phyloP scores from a whole-genome alignment of 108 stramenopile genomes.

The Cyclotella sp. region DNA sequence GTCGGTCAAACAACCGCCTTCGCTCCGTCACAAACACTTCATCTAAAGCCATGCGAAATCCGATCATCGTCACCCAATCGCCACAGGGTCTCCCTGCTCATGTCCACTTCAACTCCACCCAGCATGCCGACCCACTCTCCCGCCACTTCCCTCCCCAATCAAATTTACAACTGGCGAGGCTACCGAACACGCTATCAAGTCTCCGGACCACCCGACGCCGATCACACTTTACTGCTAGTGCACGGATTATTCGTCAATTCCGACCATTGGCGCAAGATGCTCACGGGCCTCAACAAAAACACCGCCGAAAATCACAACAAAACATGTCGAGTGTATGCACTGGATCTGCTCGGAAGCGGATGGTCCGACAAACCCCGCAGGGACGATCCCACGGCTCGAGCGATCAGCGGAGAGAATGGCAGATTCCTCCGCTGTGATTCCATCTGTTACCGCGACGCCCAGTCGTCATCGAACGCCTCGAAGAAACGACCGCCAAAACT shows the following conservation, averaged over 20 bases:
- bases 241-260: constrained; percentile 88
- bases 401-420: constrained; percentile 69
- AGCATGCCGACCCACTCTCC: constrained; percentile 55
- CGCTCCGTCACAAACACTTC: background rate
- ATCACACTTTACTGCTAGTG: constrained; percentile 59
- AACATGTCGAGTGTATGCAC: constrained; percentile 77
- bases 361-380: constrained; percentile 85
- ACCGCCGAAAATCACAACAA: constrained; percentile 26
- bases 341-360: constrained; percentile 92
- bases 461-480: background rate
- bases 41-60: background rate
- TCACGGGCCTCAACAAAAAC: constrained; percentile 53
- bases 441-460: constrained; percentile 27
- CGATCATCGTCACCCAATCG: background rate
- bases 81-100: background rate
- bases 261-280: constrained; percentile 85
- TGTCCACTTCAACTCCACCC: background rate
- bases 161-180: constrained; percentile 72
- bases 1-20: background rate
- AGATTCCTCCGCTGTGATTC: constrained; percentile 54
- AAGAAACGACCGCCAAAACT: constrained; percentile 19
- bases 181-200: constrained; percentile 80
- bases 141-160: constrained; percentile 74
- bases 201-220: constrained; percentile 59
- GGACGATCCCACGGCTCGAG: constrained; percentile 45